Evolutionary conservation across 2,329 filamentous ascomycete genomes (phyloP), one percentile per base, ranked within the genome.

Genomic region (Ophiostoma sp.): DNA sequence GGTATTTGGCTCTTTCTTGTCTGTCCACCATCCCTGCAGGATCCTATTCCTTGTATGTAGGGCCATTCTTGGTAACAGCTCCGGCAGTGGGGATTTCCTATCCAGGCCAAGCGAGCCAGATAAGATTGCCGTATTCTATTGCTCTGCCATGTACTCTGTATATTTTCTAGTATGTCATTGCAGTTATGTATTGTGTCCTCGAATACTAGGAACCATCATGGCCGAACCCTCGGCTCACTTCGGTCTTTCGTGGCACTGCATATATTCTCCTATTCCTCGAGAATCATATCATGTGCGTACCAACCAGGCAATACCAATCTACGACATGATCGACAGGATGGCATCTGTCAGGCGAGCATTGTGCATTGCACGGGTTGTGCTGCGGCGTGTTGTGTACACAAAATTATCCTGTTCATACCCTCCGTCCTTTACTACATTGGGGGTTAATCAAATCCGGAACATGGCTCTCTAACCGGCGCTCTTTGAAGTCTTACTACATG

Each of bases 11-110:
- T 54, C 7, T 54, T 54, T 23, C 48, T 23, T 54, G 8, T 15
- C 5, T 27, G 27, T 27, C 23, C 23, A 11, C n/a, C 17, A 48
- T 48, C 44, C 44, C 44, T 48, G 44, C 44, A 48, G 20, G 44
- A 48, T 48, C 44, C 20, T 31, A 31, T 31, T 31, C 27, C 27
- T 31, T 31, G 27, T 31, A 31, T 48, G 44, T 20, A 57, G 57
- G 33, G 27, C 57, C 57, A 62, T 62, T 62, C 57, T 62, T 62
- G 57, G 57, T 33, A 62, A 62, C 57, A 62, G 57, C 57, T 62
- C 57, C 57, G 57, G 57, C 27, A 31, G 57, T 62, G 27, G 52
- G 11, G 57, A 62, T 62, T 33, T 33, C 57, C 57, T 33, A 7
- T 62, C 23, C 27, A 33, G 57, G 27, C 27, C 57, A 62, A 62